Base-by-base conservation (phyloP, 805 yeast genomes). In the Saccharomycopsis javanensis region DNA sequence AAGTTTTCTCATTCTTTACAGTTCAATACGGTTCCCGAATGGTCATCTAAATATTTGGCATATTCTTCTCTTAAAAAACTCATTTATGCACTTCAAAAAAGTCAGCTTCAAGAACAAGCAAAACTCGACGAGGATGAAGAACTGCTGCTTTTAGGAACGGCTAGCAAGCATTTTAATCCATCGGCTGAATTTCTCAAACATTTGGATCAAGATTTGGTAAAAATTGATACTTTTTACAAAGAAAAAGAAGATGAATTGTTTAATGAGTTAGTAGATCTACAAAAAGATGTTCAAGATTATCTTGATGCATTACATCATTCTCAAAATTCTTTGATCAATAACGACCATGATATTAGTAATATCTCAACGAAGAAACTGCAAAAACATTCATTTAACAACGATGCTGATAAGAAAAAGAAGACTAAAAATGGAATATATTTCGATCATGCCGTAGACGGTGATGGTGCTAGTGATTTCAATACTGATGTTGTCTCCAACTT, bases 1-100 rank as follows among this genome's bases (percentile, higher is more conserved):
- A 92, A 92, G 79, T 92, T 92, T 73, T 86, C 96, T 27, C 96
- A 91, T 68, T 88, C 97, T 5, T 74, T 92, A 62, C 97, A 92
- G 77, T 91, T 92, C 72, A 92, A 92, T 70, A 96, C 98, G 25
- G 98, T 94, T 4, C 97, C 99, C 1, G 98, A 94, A 69, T 92
- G 99, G 99, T 81, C 96, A 11, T 83, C 96, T 28, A 82, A 87
- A 68, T 92, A 92, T 70, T 84, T 92, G 57, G 91, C 95, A 56
- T 92, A 92, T 70, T 86, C 96, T 1, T 83, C 87, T 38, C 75
- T 94, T 59, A 92, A 94, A 69, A 88, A 88, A 72, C 77, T 87
- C 46, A 86, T 91, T 30, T 92, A 91, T 69, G 75, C 83, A 16
- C 75, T 92, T 51, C 97, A 94, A 67, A 60, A 60, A 77, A 91